A percentile compares a stretch with the other conserved stretches of the same genome.
phyloP scores from a whole-genome alignment of 2,329 filamentous ascomycete genomes.

The Thelonectria blattea region DNA sequence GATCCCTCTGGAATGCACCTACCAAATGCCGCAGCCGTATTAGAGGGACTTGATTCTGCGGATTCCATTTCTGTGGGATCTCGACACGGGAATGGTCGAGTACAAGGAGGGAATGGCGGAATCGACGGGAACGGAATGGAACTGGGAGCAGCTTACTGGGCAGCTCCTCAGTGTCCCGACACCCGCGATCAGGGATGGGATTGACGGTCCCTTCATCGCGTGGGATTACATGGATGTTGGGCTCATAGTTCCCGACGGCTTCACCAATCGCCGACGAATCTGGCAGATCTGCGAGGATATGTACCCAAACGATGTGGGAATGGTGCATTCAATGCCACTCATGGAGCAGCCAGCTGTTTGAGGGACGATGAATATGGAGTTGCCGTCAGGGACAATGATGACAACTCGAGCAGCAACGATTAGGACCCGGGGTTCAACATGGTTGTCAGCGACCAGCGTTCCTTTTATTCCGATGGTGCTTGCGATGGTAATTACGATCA shows the following conservation, averaged over 20 bases:
- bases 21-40: not conserved
- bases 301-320: not conserved
- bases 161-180: not conserved
- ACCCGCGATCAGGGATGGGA: no score
- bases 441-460: no score
- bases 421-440: no score
- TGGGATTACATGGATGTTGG: not conserved
- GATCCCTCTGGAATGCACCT: slow-evolving; percentile 4
- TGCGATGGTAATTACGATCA: no score
- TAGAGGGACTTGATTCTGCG: slow-evolving; percentile 9
- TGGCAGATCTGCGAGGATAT: slow-evolving; percentile 1
- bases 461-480: no score
- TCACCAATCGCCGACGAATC: not conserved
- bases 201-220: not conserved
- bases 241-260: not conserved
- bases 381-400: no score
- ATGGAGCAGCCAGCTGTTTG: no score
- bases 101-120: not conserved
- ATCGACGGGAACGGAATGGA: not conserved
- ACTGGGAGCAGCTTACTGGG: slow-evolving; percentile 21
- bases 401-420: no score
- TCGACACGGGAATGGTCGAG: not conserved
- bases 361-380: no score
- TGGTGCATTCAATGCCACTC: not conserved
- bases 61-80: slow-evolving; percentile 22